Evolutionary conservation across 495 filamentous ascomycete species (phyloP).

Genomic region (Penicillium fimorum): DNA sequence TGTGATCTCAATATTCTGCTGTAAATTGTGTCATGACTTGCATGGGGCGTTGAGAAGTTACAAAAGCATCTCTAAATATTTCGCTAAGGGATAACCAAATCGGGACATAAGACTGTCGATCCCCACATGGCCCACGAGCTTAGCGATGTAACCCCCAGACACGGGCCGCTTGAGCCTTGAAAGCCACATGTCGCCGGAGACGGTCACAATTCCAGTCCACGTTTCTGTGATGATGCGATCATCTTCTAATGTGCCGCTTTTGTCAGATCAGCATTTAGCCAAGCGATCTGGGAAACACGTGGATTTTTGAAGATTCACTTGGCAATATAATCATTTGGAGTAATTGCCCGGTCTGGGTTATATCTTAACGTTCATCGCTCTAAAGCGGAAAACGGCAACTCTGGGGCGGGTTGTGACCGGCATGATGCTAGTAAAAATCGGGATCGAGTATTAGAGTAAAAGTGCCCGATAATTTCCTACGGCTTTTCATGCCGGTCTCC

Average conservation of each 20-base stretch:
- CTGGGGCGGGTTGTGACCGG: neutral
- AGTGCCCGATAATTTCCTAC: neutral
- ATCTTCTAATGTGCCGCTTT: neutral
- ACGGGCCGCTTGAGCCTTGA: slow-evolving; percentile 9
- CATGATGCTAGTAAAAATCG: neutral
- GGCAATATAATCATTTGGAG: neutral
- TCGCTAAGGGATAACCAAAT: slow-evolving; percentile 3
- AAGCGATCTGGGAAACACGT: neutral
- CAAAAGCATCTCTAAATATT: neutral
- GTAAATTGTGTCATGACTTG: slow-evolving; percentile 8
- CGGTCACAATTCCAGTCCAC: neutral
- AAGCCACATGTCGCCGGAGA: slow-evolving; percentile 5
- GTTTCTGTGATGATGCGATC: neutral
- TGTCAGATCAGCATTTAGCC: neutral
- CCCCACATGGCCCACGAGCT: slow-evolving; percentile 25
- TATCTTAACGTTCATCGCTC: neutral
- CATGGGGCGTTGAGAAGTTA: neutral
- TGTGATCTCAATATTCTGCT: neutral
- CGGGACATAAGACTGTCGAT: slow-evolving; percentile 7
- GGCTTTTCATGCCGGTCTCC: neutral
- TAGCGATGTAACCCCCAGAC: slow-evolving; percentile 13
- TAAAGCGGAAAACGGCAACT: neutral
- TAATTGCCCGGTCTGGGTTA: neutral
- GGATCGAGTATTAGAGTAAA: neutral
- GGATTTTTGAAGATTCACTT: neutral